Evolutionary conservation across 2,329 filamentous ascomycete species (phyloP).

Genomic region (Neonectria ditissima): DNA sequence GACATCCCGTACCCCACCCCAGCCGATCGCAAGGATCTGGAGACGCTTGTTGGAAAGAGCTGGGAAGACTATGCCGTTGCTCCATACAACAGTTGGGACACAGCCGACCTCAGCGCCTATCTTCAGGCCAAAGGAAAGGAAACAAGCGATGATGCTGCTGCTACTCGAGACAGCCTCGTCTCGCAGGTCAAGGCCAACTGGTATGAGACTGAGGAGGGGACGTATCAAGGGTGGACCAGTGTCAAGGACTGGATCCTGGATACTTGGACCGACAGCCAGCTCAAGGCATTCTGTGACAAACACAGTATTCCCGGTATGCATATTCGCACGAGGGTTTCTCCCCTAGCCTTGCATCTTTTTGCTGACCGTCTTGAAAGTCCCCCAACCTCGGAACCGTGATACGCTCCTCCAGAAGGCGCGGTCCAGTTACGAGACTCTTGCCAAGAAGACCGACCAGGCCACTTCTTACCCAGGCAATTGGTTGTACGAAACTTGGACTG

Average conservation of each 20-base stretch:
- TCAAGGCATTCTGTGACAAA: slow-evolving; percentile 93
- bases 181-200: slow-evolving; percentile 77
- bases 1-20: slow-evolving; percentile 90
- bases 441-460: slow-evolving; percentile 81
- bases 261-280: slow-evolving; percentile 91
- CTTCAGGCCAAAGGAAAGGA: slow-evolving; percentile 78
- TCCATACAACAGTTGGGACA: slow-evolving; percentile 83
- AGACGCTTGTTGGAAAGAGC: slow-evolving; percentile 87
- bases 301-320: slow-evolving; percentile 79
- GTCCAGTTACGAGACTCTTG: slow-evolving; percentile 81
- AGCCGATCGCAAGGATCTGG: slow-evolving; percentile 93
- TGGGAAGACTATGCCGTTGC: slow-evolving; percentile 83
- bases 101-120: slow-evolving; percentile 74
- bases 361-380: slow-evolving; percentile 60
- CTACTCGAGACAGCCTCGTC: slow-evolving; percentile 76
- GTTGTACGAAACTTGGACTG: slow-evolving; percentile 91
- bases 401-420: slow-evolving; percentile 81
- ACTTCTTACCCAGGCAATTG: slow-evolving; percentile 92
- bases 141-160: slow-evolving; percentile 72
- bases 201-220: slow-evolving; percentile 83
- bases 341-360: too few relatives aligned
- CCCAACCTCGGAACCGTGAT: slow-evolving; percentile 89
- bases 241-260: slow-evolving; percentile 95
- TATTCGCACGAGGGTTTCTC: neutral
- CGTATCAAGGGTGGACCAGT: slow-evolving; percentile 76